These are phyloP conservation scores for Takashimella koratensis DNA, from an alignment of 1,284 basidiomycete species.

Conservation along the genomic window DNA sequence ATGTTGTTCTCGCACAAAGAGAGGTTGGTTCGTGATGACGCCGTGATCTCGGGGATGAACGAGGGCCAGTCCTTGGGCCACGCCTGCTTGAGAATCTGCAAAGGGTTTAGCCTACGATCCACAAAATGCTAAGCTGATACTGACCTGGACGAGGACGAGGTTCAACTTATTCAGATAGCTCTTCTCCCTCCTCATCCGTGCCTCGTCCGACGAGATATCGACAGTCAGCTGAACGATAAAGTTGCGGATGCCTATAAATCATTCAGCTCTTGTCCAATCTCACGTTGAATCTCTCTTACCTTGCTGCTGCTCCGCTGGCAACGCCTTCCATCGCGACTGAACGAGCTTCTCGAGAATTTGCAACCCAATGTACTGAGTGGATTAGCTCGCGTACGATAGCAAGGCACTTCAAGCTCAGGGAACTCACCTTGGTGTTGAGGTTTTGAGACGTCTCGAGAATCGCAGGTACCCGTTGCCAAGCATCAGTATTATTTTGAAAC, in stretches of 20 bases:
- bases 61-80: slow-evolving; percentile 99
- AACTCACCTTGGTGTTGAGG: slow-evolving; percentile 81
- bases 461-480: slow-evolving; percentile 95
- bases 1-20: slow-evolving; percentile 99
- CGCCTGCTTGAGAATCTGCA: slow-evolving; percentile 95
- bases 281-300: slow-evolving; percentile 52
- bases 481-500: slow-evolving; percentile 95
- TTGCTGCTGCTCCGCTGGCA: slow-evolving; percentile 89
- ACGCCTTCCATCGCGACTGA: slow-evolving; percentile 89
- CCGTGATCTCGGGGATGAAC: slow-evolving; percentile 96
- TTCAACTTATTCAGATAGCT: slow-evolving; percentile 97
- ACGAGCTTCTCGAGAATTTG: slow-evolving; percentile 95
- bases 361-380: slow-evolving; percentile 79
- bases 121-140: slow-evolving; percentile 21
- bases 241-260: slow-evolving; percentile 77
- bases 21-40: slow-evolving; percentile 93
- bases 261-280: not conserved
- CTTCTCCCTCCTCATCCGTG: slow-evolving; percentile 83
- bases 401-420: not conserved
- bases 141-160: slow-evolving; percentile 86
- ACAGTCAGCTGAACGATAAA: slow-evolving; percentile 94
- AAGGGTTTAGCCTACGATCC: not conserved
- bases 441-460: slow-evolving; percentile 83
- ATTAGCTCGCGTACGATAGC: not conserved
- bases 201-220: slow-evolving; percentile 85